Evolutionary conservation across 805 yeast species (phyloP), one percentile per base, ranked within the genome.

Genomic region (Candida gorgasii): DNA sequence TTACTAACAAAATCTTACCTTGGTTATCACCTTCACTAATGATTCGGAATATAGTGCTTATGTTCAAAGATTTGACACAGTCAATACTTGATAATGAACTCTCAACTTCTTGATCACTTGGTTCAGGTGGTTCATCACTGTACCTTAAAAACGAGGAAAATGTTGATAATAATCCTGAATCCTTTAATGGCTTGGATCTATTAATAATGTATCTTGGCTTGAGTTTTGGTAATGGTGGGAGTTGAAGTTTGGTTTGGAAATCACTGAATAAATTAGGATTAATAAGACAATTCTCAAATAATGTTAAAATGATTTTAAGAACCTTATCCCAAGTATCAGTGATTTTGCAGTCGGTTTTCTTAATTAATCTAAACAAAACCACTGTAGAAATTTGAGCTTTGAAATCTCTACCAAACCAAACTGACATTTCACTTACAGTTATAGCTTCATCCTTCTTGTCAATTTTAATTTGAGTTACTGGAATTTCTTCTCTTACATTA

Each of bases 81-180:
- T 90, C 96, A 32, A 84, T 66, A 0, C 97, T 86, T 4, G 89
- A 82, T 11, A 85, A 61, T 0, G 98, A 87, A 4, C 87, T 78
- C 49, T 89, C 96, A 38, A 93, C 84, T 52, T 92, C 97, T 55
- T 88, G 96, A 43, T 87, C 95, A 1, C 95, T 79, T 9, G 99
- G 99, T 61, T 92, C 98, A 0, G 85, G 83, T 3, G 86, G 81
- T 41, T 88, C 95, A 54, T 89, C 97, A 1, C 84, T 72, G 44
- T 83, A 78, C 49, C 93, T 87, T 62, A 93, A 76, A 55, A 89
- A 92, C 0, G 96, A 88, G 1, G 97, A 89, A 53, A 93, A 83
- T 0, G 98, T 86, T 0, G 96, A 86, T 42, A 93, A 78, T n/a
- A 93, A 58, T 2, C 98, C 89, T 8, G 73, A 73, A 24, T 83